Percentiles rank a stretch among this genome's conserved stretches.
Evolutionary conservation across 441 rosid species (phyloP).

Genomic region (Adansonia madagascariensis): DNA sequence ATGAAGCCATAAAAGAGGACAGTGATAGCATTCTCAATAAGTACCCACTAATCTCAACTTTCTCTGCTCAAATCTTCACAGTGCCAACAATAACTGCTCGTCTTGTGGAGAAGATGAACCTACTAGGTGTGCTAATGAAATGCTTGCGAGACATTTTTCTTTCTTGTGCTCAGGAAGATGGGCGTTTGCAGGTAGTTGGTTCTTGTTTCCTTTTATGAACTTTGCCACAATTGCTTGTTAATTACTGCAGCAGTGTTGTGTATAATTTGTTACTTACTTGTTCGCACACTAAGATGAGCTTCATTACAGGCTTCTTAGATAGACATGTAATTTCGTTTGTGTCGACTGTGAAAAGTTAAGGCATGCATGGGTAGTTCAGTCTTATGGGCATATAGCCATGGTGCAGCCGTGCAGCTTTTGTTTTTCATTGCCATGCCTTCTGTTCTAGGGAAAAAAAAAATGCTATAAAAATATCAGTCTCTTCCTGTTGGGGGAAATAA

Average conservation of each 20-base stretch:
- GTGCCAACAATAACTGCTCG: conserved; percentile 90
- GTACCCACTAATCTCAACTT: conserved; percentile 68
- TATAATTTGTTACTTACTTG: background rate
- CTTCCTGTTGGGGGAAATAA: background rate
- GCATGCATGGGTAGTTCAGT: background rate
- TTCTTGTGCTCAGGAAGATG: conserved; percentile 80
- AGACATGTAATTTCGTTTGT: background rate
- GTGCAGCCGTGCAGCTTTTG: background rate
- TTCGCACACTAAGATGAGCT: background rate
- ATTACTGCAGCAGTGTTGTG: no score
- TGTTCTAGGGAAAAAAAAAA: background rate
- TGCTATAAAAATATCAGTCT: background rate
- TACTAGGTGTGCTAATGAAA: conserved; percentile 69
- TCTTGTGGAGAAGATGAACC: conserved; percentile 89
- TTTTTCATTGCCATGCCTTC: background rate
- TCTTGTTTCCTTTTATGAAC: conserved; percentile 8
- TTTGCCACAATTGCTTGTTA: background rate
- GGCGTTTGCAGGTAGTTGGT: conserved; percentile 66
- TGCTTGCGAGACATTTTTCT: conserved; percentile 74
- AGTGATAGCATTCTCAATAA: conserved; percentile 51
- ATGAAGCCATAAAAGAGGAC: conserved; percentile 65
- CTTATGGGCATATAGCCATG: background rate
- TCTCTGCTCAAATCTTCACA: conserved; percentile 96
- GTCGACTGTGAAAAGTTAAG: no score
- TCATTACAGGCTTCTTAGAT: background rate